Conservation (phyloP, 352 stramenopile genomes). For the Aphanomyces astaci region DNA sequence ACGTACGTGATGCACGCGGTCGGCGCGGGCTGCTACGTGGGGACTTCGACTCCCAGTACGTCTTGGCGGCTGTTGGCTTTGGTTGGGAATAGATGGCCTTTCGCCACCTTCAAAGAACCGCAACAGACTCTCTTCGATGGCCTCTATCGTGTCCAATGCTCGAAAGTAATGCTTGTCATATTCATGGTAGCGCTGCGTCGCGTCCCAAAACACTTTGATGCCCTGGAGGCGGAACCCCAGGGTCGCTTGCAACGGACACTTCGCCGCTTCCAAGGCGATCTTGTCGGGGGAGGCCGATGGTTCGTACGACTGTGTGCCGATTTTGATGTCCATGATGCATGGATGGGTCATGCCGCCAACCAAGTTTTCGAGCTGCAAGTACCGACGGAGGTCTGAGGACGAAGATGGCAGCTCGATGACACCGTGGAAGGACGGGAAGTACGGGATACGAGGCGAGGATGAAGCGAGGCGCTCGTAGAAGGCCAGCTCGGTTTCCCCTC, state of each 20-base stretch:
- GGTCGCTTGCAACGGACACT: slow-evolving; percentile 87
- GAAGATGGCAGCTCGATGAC: slow-evolving; percentile 31
- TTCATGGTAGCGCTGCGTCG: slow-evolving; percentile 49
- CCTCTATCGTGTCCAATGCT: slow-evolving; percentile 39
- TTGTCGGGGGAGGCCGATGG: slow-evolving; percentile 82
- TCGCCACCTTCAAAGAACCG: slow-evolving; percentile 81
- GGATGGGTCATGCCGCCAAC: slow-evolving; percentile 73
- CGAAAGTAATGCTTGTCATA: slow-evolving; percentile 86
- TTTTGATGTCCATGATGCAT: slow-evolving; percentile 96
- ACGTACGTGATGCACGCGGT: neutral
- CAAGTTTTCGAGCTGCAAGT: slow-evolving; percentile 86
- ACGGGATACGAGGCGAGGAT: slow-evolving; percentile 31
- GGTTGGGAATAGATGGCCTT: too few species aligned
- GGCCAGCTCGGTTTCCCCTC: slow-evolving; percentile 58
- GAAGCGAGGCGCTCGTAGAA: slow-evolving; percentile 61
- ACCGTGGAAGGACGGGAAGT: slow-evolving; percentile 64
- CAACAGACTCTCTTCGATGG: slow-evolving; percentile 58
- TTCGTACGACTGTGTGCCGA: slow-evolving; percentile 93
- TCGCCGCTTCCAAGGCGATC: slow-evolving; percentile 80
- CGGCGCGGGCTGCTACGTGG: neutral
- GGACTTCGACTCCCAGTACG: neutral
- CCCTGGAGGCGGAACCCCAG: slow-evolving; percentile 93
- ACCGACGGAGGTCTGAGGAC: slow-evolving; percentile 25
- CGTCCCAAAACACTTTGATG: slow-evolving; percentile 81
- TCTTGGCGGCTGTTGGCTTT: neutral